Percentiles rank a stretch among this genome's conserved stretches.
Conservation (phyloP, 257 asterid genomes). For the Salvia miltiorrhiza region DNA sequence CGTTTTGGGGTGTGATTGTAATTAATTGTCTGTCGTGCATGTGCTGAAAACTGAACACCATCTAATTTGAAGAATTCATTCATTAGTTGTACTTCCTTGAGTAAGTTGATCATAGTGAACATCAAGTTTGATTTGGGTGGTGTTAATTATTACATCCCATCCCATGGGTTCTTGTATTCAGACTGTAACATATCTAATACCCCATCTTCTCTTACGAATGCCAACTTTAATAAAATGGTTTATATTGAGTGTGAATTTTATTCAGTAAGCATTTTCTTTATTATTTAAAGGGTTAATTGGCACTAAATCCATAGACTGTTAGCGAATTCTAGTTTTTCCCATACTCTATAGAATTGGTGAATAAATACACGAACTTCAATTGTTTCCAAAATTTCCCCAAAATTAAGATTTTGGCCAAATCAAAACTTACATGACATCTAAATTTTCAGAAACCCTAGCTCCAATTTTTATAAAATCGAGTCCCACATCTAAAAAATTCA, state of each 20-base stretch:
- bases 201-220: neutral
- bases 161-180: neutral
- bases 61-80: neutral
- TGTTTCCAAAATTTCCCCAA: no score
- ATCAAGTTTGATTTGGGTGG: neutral
- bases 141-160: neutral
- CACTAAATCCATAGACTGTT: no score
- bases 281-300: no score
- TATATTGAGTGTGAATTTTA: neutral
- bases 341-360: no score
- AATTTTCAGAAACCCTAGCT: no score
- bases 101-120: neutral
- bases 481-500: no score
- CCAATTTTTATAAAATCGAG: no score
- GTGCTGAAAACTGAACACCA: neutral
- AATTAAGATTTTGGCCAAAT: no score
- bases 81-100: neutral
- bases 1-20: neutral
- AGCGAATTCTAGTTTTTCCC: no score
- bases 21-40: neutral
- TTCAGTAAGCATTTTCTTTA: neutral
- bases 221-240: neutral
- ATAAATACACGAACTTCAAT: no score
- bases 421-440: no score
- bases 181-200: neutral